Conservation (phyloP, 257 asterid species). For the Solanum peruvianum region DNA sequence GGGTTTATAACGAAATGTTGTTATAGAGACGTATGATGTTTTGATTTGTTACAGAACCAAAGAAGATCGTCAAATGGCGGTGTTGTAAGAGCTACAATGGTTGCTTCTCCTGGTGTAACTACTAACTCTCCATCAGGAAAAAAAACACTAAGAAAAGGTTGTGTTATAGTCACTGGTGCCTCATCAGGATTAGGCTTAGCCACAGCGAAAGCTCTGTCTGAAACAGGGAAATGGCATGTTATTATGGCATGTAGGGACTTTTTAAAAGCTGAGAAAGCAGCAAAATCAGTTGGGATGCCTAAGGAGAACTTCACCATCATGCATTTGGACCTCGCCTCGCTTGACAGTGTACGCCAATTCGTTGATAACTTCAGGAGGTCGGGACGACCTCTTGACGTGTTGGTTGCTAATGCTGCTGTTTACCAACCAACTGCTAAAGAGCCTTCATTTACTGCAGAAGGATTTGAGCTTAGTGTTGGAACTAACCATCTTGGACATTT, state of each 20-base stretch:
- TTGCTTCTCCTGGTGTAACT: slow-evolving; percentile 42
- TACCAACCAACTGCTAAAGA: slow-evolving; percentile 77
- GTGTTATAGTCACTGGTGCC: slow-evolving; percentile 66
- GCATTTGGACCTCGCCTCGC: slow-evolving; percentile 79
- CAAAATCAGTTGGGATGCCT: slow-evolving; percentile 61
- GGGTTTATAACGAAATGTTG: background rate
- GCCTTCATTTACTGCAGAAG: slow-evolving; percentile 77
- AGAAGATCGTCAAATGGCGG: slow-evolving; percentile 13
- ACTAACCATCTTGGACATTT: slow-evolving; percentile 88
- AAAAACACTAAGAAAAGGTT: slow-evolving; percentile 69
- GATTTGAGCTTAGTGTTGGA: slow-evolving; percentile 89
- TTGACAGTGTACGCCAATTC: slow-evolving; percentile 83
- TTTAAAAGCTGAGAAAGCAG: slow-evolving; percentile 70
- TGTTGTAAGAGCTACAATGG: slow-evolving; percentile 36
- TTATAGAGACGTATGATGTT: background rate
- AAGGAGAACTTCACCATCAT: slow-evolving; percentile 69
- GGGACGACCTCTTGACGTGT: slow-evolving; percentile 52
- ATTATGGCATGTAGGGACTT: slow-evolving; percentile 95
- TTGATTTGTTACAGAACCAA: slow-evolving; percentile 20
- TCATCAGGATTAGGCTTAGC: slow-evolving; percentile 88
- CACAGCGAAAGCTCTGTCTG: slow-evolving; percentile 73
- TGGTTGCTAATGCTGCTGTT: slow-evolving; percentile 88
- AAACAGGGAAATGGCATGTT: slow-evolving; percentile 78
- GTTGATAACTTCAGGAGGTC: slow-evolving; percentile 56
- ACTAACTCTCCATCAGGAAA: slow-evolving; percentile 34